Percentiles rank a stretch among this genome's conserved stretches.
Conservation (phyloP, 345 rosid species). For the Brassica rapa region DNA sequence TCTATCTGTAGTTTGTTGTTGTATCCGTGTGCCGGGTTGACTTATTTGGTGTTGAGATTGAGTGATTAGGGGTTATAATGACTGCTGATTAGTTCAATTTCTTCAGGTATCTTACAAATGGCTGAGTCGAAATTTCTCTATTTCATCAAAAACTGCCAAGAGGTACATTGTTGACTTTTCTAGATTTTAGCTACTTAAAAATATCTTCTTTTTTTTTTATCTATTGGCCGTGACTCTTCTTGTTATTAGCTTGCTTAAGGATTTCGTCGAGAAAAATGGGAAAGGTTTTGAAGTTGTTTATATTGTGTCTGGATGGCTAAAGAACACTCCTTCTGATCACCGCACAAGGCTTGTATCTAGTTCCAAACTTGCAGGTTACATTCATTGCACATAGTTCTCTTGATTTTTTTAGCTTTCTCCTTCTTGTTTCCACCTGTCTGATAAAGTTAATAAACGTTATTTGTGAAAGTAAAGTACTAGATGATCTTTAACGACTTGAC, state of each 20-base stretch:
- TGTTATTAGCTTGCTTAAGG: conserved; percentile 68
- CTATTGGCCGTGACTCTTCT: not conserved
- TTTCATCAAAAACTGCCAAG: conserved; percentile 77
- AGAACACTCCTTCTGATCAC: conserved; percentile 59
- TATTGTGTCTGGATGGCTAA: conserved; percentile 80
- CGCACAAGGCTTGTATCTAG: conserved; percentile 66
- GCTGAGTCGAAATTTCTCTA: conserved; percentile 81
- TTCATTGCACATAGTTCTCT: conserved; percentile 18
- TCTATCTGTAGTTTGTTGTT: conserved; percentile 9
- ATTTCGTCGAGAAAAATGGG: conserved; percentile 64
- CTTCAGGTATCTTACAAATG: conserved; percentile 93
- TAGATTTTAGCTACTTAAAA: not conserved
- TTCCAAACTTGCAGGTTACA: conserved; percentile 70
- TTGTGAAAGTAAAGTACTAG: not conserved
- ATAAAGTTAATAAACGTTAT: not conserved
- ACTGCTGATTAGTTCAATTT: not conserved
- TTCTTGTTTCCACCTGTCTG: not conserved
- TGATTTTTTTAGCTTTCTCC: not conserved
- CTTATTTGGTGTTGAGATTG: too few species aligned
- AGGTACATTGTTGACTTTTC: conserved; percentile 47
- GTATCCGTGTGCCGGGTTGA: too few species aligned
- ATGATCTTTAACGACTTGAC: conserved; percentile 19
- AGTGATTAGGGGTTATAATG: not conserved
- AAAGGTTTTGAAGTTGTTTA: conserved; percentile 68
- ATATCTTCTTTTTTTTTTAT: not conserved